phyloP scores from a whole-genome alignment of 495 filamentous ascomycete species.

The Daldinia decipiens region DNA sequence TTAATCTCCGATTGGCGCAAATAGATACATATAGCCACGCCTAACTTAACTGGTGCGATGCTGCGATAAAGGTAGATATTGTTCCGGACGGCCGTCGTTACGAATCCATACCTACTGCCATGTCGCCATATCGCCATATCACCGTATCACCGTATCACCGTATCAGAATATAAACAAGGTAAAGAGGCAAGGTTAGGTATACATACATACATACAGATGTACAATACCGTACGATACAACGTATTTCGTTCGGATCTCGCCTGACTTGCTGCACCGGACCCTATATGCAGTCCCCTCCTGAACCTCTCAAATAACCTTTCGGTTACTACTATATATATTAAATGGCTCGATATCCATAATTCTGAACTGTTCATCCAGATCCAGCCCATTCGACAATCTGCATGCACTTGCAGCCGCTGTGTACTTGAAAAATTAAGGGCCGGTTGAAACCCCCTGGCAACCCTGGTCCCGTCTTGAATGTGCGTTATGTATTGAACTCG shows the following conservation, averaged over 20 bases:
- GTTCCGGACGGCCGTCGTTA: neutral
- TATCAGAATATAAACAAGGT: too few species aligned
- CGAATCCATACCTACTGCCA: neutral
- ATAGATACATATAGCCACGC: constrained; percentile 7
- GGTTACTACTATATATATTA: constrained; percentile 25
- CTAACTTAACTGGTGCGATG: constrained; percentile 7
- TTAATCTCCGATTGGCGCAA: constrained; percentile 29
- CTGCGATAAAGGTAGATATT: neutral
- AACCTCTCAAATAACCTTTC: neutral
- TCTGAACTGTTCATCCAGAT: constrained; percentile 34
- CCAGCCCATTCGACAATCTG: constrained; percentile 44
- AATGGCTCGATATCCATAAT: constrained; percentile 29
- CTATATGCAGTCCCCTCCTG: constrained; percentile 25
- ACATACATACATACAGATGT: neutral
- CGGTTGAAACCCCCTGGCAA: constrained; percentile 4
- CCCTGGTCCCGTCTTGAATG: constrained; percentile 26
- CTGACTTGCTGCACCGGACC: constrained; percentile 17
- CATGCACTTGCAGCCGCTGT: constrained; percentile 17
- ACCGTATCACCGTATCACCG: too few species aligned
- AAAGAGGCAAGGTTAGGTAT: neutral
- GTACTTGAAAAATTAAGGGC: constrained; percentile 22
- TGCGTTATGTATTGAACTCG: neutral
- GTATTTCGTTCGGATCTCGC: constrained; percentile 31
- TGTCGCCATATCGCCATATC: neutral
- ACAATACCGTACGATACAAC: neutral